These are phyloP conservation scores for Aspergillus egyptiacus DNA, from an alignment of 495 filamentous ascomycete genomes.

Conservation along the genomic window DNA sequence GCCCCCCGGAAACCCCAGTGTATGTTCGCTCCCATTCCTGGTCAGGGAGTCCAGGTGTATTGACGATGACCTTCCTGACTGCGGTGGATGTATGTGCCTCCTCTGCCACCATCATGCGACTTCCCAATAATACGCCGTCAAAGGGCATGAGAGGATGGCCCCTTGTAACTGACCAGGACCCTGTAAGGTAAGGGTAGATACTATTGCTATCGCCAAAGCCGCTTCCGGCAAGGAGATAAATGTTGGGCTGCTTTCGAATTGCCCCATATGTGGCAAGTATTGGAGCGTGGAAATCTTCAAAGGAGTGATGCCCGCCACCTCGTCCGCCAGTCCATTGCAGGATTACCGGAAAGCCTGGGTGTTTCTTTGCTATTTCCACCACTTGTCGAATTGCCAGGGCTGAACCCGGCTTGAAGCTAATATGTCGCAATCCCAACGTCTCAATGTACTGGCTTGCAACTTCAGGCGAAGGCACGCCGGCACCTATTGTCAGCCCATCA, in stretches of 20 bases:
- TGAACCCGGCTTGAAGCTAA: constrained; percentile 47
- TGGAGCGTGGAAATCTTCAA: constrained; percentile 46
- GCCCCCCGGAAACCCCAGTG: constrained; percentile 22
- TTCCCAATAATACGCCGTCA: constrained; percentile 43
- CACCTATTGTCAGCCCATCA: constrained; percentile 42
- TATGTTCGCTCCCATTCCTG: constrained; percentile 30
- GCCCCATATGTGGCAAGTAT: constrained; percentile 40
- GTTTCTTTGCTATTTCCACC: constrained; percentile 39
- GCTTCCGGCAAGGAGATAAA: constrained; percentile 45
- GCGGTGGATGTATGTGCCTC: constrained; percentile 32
- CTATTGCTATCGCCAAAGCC: constrained; percentile 44
- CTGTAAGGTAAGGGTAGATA: constrained; percentile 44
- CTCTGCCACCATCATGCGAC: constrained; percentile 46
- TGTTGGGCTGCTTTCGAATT: constrained; percentile 40
- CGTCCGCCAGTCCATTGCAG: constrained; percentile 49
- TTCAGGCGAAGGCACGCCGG: constrained; percentile 47
- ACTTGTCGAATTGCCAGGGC: constrained; percentile 41
- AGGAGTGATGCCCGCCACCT: constrained; percentile 48
- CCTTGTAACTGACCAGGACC: constrained; percentile 36
- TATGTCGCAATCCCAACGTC: constrained; percentile 42
- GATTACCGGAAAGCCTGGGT: constrained; percentile 43
- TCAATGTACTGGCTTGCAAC: constrained; percentile 42
- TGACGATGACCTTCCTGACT: constrained; percentile 26
- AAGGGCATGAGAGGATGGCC: constrained; percentile 44
- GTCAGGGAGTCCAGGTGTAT: constrained; percentile 24